Percentiles rank a stretch among this genome's conserved stretches.
phyloP scores from a whole-genome alignment of 257 asterid genomes.

The Paulownia fortunei region DNA sequence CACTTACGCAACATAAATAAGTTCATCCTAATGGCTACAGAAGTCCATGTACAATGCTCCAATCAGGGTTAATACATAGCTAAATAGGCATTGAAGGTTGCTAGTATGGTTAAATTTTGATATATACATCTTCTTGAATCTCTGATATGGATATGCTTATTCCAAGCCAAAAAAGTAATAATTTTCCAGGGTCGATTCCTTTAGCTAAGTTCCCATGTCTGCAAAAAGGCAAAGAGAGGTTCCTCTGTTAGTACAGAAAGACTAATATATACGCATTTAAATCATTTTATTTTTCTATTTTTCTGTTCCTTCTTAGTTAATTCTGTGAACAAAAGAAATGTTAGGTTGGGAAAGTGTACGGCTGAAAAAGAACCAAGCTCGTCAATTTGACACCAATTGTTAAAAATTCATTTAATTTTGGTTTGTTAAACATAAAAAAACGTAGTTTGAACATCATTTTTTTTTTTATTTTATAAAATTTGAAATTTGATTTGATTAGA shows the following conservation, averaged over 20 bases:
- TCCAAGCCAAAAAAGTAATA: not conserved
- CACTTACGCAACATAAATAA: too few relatives aligned
- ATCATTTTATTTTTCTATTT: too few relatives aligned
- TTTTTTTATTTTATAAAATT: too few relatives aligned
- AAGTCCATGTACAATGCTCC: too few relatives aligned
- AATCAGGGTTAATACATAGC: too few relatives aligned
- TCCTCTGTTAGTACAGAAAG: not conserved
- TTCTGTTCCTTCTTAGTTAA: too few relatives aligned
- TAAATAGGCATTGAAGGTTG: not conserved
- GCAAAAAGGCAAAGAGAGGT: slow-evolving; percentile 30
- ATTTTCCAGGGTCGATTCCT: slow-evolving; percentile 18
- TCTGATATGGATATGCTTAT: not conserved
- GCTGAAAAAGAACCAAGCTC: too few relatives aligned
- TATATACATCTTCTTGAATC: not conserved
- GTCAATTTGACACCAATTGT: too few relatives aligned
- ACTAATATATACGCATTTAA: not conserved
- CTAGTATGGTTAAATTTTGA: not conserved
- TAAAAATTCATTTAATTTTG: too few relatives aligned
- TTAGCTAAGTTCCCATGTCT: slow-evolving; percentile 74
- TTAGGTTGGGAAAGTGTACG: too few relatives aligned
- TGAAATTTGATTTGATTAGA: not conserved
- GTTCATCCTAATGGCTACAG: too few relatives aligned
- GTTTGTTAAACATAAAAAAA: not conserved
- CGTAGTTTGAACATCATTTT: not conserved
- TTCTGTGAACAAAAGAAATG: not conserved